phyloP scores from a whole-genome alignment of 768 basidiomycete species.

The Cystobasidium tubakii region DNA sequence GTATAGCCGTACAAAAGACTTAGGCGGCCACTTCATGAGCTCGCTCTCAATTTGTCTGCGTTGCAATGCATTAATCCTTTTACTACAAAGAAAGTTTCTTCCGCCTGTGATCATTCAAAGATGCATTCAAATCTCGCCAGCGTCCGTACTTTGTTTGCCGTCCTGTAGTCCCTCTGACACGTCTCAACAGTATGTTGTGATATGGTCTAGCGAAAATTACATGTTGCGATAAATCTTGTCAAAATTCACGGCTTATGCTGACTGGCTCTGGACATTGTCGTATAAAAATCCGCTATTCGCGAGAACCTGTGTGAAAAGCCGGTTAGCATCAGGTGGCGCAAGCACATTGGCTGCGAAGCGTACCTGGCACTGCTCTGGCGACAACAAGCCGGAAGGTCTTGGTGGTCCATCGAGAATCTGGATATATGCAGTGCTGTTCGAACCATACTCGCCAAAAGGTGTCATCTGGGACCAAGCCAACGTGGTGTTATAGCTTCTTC shows the following conservation, averaged over 20 bases:
- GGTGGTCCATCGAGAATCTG: slow-evolving; percentile 18
- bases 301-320: not conserved
- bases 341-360: not conserved
- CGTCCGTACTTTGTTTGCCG: no score
- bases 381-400: slow-evolving; percentile 2
- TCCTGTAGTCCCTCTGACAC: no score
- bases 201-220: no score
- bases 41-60: not conserved
- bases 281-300: not conserved
- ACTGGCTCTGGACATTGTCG: not conserved
- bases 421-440: slow-evolving; percentile 22
- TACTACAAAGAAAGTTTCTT: no score
- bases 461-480: slow-evolving; percentile 7
- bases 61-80: not conserved
- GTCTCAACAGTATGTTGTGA: no score
- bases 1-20: not conserved
- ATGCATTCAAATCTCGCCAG: no score
- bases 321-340: not conserved
- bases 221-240: no score
- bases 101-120: no score
- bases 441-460: slow-evolving; percentile 5
- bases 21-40: not conserved
- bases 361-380: slow-evolving; percentile 27
- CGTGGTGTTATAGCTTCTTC: slow-evolving; percentile 20
- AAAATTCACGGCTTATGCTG: not conserved